These are phyloP conservation scores for Termitomyces eurrhizus DNA, from an alignment of 768 basidiomycete genomes.

Conservation along the genomic window DNA sequence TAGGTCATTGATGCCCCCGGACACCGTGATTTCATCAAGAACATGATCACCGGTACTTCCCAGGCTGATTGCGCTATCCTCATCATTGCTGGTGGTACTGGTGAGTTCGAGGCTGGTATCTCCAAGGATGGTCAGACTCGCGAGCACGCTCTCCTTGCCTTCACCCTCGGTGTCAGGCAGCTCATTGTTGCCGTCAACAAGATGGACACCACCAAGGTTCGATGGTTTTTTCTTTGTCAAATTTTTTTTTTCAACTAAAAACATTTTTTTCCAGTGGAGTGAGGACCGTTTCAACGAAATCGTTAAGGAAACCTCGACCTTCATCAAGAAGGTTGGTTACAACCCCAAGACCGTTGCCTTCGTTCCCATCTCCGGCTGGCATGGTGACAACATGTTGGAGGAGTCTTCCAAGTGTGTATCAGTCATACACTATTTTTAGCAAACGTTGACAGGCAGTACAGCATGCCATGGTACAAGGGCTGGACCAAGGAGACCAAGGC, in stretches of 20 bases:
- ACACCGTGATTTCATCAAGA: conserved; percentile 99
- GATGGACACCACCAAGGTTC: conserved; percentile 98
- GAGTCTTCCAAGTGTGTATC: conserved; percentile 82
- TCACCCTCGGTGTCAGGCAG: conserved; percentile 99
- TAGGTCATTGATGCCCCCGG: conserved; percentile 99
- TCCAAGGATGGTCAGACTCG: conserved; percentile 99
- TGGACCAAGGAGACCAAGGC: conserved; percentile 97
- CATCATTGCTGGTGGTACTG: conserved; percentile 98
- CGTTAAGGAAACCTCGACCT: conserved; percentile 93
- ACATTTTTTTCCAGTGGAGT: conserved; percentile 68
- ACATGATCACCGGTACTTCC: conserved; percentile 99
- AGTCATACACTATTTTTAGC: conserved; percentile 5
- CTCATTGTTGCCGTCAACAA: conserved; percentile 99
- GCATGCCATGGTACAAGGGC: conserved; percentile 99
- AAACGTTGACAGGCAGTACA: conserved; percentile 28
- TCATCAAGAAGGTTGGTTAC: conserved; percentile 99
- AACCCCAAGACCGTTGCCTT: conserved; percentile 98
- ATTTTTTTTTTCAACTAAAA: not conserved
- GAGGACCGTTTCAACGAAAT: conserved; percentile 99
- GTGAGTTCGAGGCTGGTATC: conserved; percentile 99
- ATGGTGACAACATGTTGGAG: conserved; percentile 99
- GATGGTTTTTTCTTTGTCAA: conserved; percentile 10
- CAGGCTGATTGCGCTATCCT: conserved; percentile 99
- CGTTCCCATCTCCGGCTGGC: conserved; percentile 99
- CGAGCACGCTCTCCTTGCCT: conserved; percentile 99